Evolutionary conservation across 2,329 filamentous ascomycete species (phyloP), one percentile per base, ranked within the genome.

Genomic region (Hypoxylon sp.): DNA sequence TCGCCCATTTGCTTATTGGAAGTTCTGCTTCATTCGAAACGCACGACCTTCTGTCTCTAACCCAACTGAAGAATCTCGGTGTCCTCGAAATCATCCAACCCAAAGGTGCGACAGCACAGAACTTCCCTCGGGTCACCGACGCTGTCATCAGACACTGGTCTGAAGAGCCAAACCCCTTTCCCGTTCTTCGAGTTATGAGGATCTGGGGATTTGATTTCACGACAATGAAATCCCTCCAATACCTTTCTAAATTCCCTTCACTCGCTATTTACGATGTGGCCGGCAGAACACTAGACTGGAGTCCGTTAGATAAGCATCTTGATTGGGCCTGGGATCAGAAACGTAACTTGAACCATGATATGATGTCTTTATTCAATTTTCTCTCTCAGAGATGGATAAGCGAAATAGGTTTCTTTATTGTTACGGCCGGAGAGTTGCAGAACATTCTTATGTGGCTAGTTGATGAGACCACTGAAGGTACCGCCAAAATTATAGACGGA

Each of bases 101-200:
- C 1, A 68, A 70, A 19, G 17, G 29, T 8, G 59, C 64, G 17
- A 27, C 23, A 9, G 21, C 20, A 4, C n/a, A 7, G n/a, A 15
- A 11, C n/a, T 74, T 74, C 21, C 73, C 73, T 5, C 64, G 67
- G 2, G 59, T 80, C 4, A 76, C 59, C 27, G 78, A 82, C 55
- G 68, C 75, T 5, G 66, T 81, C 2, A 46, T 81, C 13, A 69
- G 73, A 23, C 73, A 73, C 15, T 81, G 78, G 77, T 70, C 72
- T 0, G 68, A 73, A 34, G 66, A 66, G 25, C 55, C 67, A 0
- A 60, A 70, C 6, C 70, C 77, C 0, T 82, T 82, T 25, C 77
- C 78, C 0, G 32, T 73, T 3, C 69, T 82, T 30, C 70, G 78
- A 3, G 64, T 81, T 11, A 61, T 82, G 30, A 70, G 73, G 19